Conservation (phyloP, 2,329 filamentous ascomycete genomes). For the Pseudogymnoascus sp. region DNA sequence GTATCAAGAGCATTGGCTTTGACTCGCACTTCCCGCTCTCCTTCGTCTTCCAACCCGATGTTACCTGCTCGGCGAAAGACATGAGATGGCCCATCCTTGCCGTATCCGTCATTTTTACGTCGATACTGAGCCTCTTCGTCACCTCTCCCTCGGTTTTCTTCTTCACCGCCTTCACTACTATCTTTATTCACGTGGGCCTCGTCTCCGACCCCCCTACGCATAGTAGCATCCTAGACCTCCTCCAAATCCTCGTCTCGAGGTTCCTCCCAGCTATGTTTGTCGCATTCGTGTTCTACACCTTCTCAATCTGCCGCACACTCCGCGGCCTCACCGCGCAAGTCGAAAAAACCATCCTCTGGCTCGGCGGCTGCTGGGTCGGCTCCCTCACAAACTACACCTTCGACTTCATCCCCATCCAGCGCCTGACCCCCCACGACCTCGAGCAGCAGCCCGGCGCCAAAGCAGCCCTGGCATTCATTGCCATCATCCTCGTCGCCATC, state of each 20-base stretch:
- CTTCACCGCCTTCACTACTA: conserved; percentile 68
- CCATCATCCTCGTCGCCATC: conserved; percentile 60
- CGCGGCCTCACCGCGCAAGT: conserved; percentile 68
- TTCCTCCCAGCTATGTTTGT: conserved; percentile 83
- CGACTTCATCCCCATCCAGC: conserved; percentile 83
- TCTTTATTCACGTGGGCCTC: conserved; percentile 85
- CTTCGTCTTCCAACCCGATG: conserved; percentile 62
- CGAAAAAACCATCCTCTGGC: conserved; percentile 84
- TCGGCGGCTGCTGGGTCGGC: conserved; percentile 85
- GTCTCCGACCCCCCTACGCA: conserved; percentile 77
- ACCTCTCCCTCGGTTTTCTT: conserved; percentile 74
- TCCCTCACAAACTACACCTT: conserved; percentile 93
- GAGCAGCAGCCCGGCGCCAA: conserved; percentile 82
- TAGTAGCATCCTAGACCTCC: conserved; percentile 56
- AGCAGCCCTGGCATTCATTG: conserved; percentile 68
- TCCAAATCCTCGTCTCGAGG: conserved; percentile 71
- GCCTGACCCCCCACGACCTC: conserved; percentile 85
- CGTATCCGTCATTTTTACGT: conserved; percentile 72
- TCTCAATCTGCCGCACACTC: conserved; percentile 63
- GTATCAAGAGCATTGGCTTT: conserved; percentile 69
- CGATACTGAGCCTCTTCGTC: conserved; percentile 71
- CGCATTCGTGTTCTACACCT: conserved; percentile 79
- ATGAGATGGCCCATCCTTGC: conserved; percentile 76
- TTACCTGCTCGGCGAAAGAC: conserved; percentile 63
- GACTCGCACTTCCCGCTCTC: conserved; percentile 84